A percentile compares a stretch with the other conserved stretches of the same genome.
These are phyloP conservation scores for Colletotrichum costaricense DNA, from an alignment of 2,329 filamentous ascomycete genomes.

Conservation along the genomic window DNA sequence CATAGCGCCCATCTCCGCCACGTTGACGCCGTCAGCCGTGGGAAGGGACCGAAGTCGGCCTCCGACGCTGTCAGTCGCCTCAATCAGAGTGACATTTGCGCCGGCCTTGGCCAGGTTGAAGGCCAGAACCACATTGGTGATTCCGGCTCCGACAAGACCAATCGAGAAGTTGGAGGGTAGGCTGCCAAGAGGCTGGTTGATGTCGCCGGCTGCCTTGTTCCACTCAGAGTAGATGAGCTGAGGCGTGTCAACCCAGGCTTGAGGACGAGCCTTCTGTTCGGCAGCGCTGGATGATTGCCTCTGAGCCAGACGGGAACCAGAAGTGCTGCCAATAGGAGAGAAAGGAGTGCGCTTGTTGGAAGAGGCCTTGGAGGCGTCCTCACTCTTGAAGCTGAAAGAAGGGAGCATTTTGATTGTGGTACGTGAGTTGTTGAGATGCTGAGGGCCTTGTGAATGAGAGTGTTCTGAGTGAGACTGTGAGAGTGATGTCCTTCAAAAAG, in stretches of 20 bases:
- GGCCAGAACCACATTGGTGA: background rate
- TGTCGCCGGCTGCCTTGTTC: conserved; percentile 10
- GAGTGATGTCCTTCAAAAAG: background rate
- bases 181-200: background rate
- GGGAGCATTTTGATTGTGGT: background rate
- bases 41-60: conserved; percentile 1
- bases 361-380: background rate
- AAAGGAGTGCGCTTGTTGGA: background rate
- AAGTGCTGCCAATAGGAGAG: background rate
- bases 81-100: conserved; percentile 5
- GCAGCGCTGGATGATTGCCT: background rate
- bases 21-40: conserved; percentile 9
- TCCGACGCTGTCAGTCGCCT: conserved; percentile 4
- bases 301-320: background rate
- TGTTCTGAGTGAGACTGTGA: background rate
- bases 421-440: background rate
- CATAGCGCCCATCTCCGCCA: conserved; percentile 23
- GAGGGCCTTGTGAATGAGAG: background rate
- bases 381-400: background rate
- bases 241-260: conserved; percentile 19
- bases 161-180: conserved; percentile 1
- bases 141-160: background rate
- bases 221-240: conserved; percentile 17
- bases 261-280: conserved; percentile 13
- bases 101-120: background rate